Base-by-base conservation (phyloP, 2,329 filamentous ascomycete species). In the Dothistroma pini region DNA sequence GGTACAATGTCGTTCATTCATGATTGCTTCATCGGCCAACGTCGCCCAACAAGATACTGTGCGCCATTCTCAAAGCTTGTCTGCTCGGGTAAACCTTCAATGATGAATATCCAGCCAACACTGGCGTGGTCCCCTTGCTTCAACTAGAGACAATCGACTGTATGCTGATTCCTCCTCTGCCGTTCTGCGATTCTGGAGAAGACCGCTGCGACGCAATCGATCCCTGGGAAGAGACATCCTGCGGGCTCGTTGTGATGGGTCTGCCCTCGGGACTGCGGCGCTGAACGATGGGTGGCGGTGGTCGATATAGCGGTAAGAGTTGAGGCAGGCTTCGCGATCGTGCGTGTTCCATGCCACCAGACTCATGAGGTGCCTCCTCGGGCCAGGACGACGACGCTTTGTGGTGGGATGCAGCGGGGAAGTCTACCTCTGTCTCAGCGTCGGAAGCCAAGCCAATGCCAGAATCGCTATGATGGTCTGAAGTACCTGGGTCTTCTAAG, bases 381-480 rank as follows among this genome's bases (percentile, higher is more conserved):
- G 64, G 65, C 68, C 66, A 69, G n/a, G 70, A 69, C 41, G 63
- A 60, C 31, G 68, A 69, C 19, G 66, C 51, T 56, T 66, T 68
- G 25, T 41, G 58, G 50, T 64, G 61, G 49, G 64, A 60, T 49
- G 54, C 59, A 29, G 64, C 62, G 57, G 66, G 64, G 48, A 59
- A 58, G 56, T 60, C 66, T 68, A 66, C 68, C 62, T 75, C 73
- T 67, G 70, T 75, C 70, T 81, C 79, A 75, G 76, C 74, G 72
- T 82, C 80, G 71, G 79, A 81, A 70, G 65, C 68, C 50, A 77
- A 72, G 67, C 83, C 87, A 78, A 89, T 84, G 72, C 86, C 87
- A 78, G 85, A 89, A 78, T 91, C 88, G 78, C 89, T 88, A 78
- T 78, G 74, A 67, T 78, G 70, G 62, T 72, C 75, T 68, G 77